Conservation (phyloP, 768 basidiomycete genomes). For the Boletus barrowsii region DNA sequence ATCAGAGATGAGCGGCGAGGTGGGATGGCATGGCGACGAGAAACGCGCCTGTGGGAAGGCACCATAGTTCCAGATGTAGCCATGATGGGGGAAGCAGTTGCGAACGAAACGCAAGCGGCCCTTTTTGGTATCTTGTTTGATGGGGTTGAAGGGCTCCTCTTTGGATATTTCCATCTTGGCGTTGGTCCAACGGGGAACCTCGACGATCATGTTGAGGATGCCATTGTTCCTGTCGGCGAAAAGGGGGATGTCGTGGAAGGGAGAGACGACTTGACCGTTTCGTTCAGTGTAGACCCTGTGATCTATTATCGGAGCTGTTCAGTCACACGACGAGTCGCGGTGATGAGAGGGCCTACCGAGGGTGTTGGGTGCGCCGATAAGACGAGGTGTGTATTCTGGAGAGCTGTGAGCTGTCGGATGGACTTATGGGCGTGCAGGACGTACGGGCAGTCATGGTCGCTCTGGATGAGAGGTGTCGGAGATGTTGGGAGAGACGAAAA, state of each 20-base stretch:
- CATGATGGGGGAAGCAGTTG: slow-evolving; percentile 99
- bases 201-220: slow-evolving; percentile 98
- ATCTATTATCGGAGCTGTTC: slow-evolving; percentile 51
- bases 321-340: slow-evolving; percentile 9
- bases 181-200: slow-evolving; percentile 99
- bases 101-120: slow-evolving; percentile 94
- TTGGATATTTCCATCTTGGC: slow-evolving; percentile 99
- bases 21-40: background rate
- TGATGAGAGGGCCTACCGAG: slow-evolving; percentile 58
- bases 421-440: background rate
- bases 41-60: slow-evolving; percentile 89
- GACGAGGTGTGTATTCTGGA: slow-evolving; percentile 68
- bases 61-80: slow-evolving; percentile 99
- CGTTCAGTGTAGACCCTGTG: slow-evolving; percentile 95
- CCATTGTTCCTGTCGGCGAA: slow-evolving; percentile 94
- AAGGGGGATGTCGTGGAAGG: slow-evolving; percentile 97
- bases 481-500: slow-evolving; percentile 59
- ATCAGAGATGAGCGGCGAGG: background rate
- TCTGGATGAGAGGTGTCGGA: slow-evolving; percentile 52
- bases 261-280: slow-evolving; percentile 76
- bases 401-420: slow-evolving; percentile 1
- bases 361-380: slow-evolving; percentile 88
- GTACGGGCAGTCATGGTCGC: slow-evolving; percentile 41
- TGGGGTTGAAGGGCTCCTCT: slow-evolving; percentile 98
- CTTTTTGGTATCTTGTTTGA: slow-evolving; percentile 99